phyloP scores from a whole-genome alignment of 495 filamentous ascomycete species.

The Xylaria curta region DNA sequence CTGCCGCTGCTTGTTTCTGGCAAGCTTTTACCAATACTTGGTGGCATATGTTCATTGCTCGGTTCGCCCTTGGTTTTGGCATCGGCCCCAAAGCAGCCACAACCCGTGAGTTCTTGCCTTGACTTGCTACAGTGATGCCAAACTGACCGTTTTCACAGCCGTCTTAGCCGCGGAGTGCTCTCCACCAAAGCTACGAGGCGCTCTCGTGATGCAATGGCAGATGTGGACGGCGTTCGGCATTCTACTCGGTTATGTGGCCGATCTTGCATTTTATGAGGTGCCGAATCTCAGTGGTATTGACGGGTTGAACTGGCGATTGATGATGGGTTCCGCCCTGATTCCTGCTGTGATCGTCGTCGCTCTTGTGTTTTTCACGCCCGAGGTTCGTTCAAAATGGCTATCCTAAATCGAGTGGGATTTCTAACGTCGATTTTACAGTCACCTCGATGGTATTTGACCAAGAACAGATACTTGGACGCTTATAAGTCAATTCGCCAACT shows the following conservation, averaged over 20 bases:
- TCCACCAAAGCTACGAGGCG: constrained; percentile 75
- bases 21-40: constrained; percentile 76
- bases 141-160: constrained; percentile 25
- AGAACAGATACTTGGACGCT: constrained; percentile 68
- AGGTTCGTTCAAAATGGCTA: constrained; percentile 49
- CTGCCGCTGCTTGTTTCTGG: constrained; percentile 75
- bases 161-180: constrained; percentile 80
- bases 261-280: constrained; percentile 74
- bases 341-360: constrained; percentile 73
- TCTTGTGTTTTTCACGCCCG: constrained; percentile 76
- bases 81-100: constrained; percentile 85
- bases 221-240: constrained; percentile 89
- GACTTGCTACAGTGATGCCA: too few relatives aligned
- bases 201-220: constrained; percentile 75
- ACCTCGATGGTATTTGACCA: constrained; percentile 78
- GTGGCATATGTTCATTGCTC: constrained; percentile 75
- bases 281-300: constrained; percentile 57
- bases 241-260: constrained; percentile 75
- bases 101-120: constrained; percentile 47
- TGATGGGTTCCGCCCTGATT: constrained; percentile 81
- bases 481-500: constrained; percentile 71
- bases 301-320: constrained; percentile 80
- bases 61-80: constrained; percentile 75
- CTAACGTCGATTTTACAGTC: constrained; percentile 39
- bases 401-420: not conserved